Percentiles rank a stretch among this genome's conserved stretches.
These are phyloP conservation scores for Xylaria palmicola DNA, from an alignment of 495 filamentous ascomycete species.

Conservation along the genomic window DNA sequence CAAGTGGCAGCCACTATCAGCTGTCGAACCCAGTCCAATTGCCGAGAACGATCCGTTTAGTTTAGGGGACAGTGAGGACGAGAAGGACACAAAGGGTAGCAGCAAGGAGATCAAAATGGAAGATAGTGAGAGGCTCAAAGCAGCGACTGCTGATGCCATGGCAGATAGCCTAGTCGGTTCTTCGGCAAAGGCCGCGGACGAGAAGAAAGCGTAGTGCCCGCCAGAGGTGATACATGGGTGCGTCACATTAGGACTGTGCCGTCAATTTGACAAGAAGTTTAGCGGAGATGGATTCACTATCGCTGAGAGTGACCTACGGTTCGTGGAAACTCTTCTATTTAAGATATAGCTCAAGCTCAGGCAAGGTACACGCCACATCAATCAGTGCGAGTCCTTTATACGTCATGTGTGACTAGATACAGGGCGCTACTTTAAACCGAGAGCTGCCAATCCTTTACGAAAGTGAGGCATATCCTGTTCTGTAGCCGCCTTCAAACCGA, in stretches of 20 bases:
- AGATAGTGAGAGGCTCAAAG: slow-evolving; percentile 68
- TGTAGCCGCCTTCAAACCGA: no score
- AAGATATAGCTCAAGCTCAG: not conserved
- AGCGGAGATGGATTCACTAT: no score
- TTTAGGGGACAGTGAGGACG: slow-evolving; percentile 92
- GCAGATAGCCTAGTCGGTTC: slow-evolving; percentile 47
- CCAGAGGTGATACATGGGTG: not conserved
- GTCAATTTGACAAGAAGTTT: not conserved
- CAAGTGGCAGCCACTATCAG: slow-evolving; percentile 95
- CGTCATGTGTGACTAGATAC: not conserved
- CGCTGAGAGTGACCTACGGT: no score
- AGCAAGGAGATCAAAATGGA: slow-evolving; percentile 54
- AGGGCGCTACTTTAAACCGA: no score
- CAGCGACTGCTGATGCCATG: slow-evolving; percentile 67
- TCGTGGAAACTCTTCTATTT: not conserved
- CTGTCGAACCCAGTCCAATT: slow-evolving; percentile 82
- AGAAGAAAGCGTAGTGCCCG: slow-evolving; percentile 18
- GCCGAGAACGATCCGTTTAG: slow-evolving; percentile 94
- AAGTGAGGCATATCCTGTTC: no score
- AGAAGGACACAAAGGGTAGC: slow-evolving; percentile 71
- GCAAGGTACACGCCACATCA: not conserved
- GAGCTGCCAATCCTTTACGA: no score
- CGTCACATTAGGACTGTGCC: not conserved
- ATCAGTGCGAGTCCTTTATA: not conserved
- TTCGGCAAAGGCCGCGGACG: slow-evolving; percentile 22